Conservation (phyloP, 176 grass and related monocot genomes). For the Paspalum vaginatum region DNA sequence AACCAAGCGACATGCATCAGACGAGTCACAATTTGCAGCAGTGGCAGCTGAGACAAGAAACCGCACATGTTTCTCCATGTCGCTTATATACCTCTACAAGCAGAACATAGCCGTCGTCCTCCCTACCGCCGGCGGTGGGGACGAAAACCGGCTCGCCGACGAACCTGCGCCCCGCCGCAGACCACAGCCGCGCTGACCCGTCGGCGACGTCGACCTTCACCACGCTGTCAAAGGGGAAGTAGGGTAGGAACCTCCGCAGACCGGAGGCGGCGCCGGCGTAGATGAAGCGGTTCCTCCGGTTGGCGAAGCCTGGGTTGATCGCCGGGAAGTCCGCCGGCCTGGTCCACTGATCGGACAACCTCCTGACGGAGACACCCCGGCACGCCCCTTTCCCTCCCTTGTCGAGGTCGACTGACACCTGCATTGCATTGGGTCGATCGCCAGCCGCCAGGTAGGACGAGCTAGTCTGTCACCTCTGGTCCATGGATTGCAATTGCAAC, state of each 20-base stretch:
- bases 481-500: neutral
- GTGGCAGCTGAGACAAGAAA: too few relatives aligned
- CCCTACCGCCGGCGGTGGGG: slow-evolving; percentile 38
- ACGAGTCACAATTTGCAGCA: neutral
- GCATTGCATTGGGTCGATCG: neutral
- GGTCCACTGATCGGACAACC: slow-evolving; percentile 59
- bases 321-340: slow-evolving; percentile 71
- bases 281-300: slow-evolving; percentile 64
- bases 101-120: slow-evolving; percentile 86
- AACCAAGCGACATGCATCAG: neutral
- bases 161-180: slow-evolving; percentile 54
- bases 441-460: neutral
- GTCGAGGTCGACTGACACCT: slow-evolving; percentile 77
- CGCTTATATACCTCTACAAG: slow-evolving; percentile 71
- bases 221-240: slow-evolving; percentile 84
- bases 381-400: slow-evolving; percentile 53
- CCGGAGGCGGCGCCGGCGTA: slow-evolving; percentile 62
- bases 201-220: slow-evolving; percentile 60
- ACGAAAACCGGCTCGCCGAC: slow-evolving; percentile 84
- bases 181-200: slow-evolving; percentile 54
- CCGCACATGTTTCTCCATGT: neutral
- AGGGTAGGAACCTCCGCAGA: slow-evolving; percentile 60
- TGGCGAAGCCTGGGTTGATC: slow-evolving; percentile 68
- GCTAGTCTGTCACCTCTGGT: neutral
- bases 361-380: slow-evolving; percentile 47